Base-by-base conservation (phyloP, 768 basidiomycete genomes). In the Auricularia auricula-judae region DNA sequence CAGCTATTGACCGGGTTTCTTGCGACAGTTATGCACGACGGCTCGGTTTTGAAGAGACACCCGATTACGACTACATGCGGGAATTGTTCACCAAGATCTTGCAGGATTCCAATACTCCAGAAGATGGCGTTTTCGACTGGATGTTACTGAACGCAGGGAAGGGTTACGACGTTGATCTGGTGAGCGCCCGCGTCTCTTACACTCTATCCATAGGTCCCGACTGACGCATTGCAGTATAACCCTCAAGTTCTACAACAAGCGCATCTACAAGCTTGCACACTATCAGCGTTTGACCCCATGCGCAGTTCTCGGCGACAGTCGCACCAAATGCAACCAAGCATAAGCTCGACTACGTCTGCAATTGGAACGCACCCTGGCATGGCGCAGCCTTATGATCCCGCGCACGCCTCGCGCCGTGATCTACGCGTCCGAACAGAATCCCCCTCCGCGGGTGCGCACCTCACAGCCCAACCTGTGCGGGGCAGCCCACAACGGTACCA, bases 101-200 rank as follows among this genome's bases (percentile, higher is more conserved):
- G 18, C 21, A 23, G 14, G 29, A 36, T 34, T 21, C 39, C n/a
- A 59, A 59, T 0, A 63, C 33, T 36, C 16, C 14, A 4, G 33
- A 63, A 11, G 63, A 63, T 34, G 64, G 64, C 11, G 44, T 44
- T 29, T 65, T 62, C 47, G 65, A 65, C 39, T 65, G 65, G 65
- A 97, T 95, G 92, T 72, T 92, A 47, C 80, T 98, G 67, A 95
- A 97, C 74, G 82, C 83, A 61, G 94, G 95, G 68, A 95, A 95
- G 76, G 96, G 95, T 51, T 97, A 51, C 16, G 47, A 51, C 47
- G 47, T 51, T 21, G 21, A 21, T 21, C 18, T 51, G 47, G 47
- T 51, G 21, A 21, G 47, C 18, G 21, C 14, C 21, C 47, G 10
- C 10, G 47, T 16, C 47, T 5, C 21, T 51, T 21, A 29, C 29